phyloP scores from a whole-genome alignment of 176 grass and related monocot species.

The Musa beccarii region DNA sequence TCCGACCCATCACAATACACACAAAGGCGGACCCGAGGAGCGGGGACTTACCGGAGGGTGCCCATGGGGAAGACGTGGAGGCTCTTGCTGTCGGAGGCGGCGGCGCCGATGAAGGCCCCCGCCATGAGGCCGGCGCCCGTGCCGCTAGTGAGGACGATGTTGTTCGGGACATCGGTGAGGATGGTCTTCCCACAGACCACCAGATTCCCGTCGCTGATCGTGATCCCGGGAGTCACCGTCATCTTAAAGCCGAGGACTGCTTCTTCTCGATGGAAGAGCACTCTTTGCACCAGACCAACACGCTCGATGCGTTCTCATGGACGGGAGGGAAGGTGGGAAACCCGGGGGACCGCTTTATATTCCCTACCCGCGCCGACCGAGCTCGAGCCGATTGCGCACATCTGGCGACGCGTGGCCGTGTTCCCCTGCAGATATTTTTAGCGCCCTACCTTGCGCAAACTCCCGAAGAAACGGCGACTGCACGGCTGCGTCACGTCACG shows the following conservation, averaged over 20 bases:
- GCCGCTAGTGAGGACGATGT: constrained; percentile 34
- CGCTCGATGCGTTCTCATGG: too few species aligned
- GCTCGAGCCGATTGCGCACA: not conserved
- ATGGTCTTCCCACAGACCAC: constrained; percentile 55
- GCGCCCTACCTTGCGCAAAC: too few species aligned
- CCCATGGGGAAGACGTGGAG: constrained; percentile 65
- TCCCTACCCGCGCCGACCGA: not conserved
- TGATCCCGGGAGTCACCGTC: constrained; percentile 57
- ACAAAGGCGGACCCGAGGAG: not conserved
- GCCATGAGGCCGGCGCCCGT: constrained; percentile 14
- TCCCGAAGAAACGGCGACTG: too few species aligned
- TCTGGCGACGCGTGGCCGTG: not conserved
- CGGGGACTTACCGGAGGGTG: constrained; percentile 37
- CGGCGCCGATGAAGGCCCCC: constrained; percentile 55
- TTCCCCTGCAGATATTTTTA: not conserved
- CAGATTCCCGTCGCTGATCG: constrained; percentile 47
- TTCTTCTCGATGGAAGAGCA: too few species aligned
- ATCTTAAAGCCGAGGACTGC: constrained; percentile 18
- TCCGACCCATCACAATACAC: not conserved
- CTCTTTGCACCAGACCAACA: too few species aligned
- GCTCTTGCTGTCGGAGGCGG: constrained; percentile 47
- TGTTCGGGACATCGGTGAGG: constrained; percentile 58
- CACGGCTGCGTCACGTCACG: too few species aligned
- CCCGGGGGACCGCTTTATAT: not conserved
- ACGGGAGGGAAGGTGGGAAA: not conserved